Conservation (phyloP, 2,329 filamentous ascomycete genomes). For the Phaeoacremonium minimum region DNA sequence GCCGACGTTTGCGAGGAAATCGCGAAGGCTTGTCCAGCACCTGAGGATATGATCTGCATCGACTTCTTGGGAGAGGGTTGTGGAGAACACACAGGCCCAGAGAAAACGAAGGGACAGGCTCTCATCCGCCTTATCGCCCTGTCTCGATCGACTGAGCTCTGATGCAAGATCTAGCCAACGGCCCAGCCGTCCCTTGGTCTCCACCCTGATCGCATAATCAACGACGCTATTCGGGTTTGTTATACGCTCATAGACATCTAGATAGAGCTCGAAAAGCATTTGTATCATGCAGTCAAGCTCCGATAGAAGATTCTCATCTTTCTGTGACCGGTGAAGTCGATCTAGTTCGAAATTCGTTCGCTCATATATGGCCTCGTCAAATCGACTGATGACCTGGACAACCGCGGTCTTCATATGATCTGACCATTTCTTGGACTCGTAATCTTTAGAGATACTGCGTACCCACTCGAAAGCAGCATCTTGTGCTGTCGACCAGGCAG, state of each 20-base stretch:
- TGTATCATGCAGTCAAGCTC: constrained; percentile 42
- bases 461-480: constrained; percentile 60
- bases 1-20: constrained; percentile 38
- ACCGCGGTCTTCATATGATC: constrained; percentile 52
- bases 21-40: constrained; percentile 55
- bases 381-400: constrained; percentile 49
- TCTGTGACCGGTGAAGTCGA: constrained; percentile 11
- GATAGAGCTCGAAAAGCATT: constrained; percentile 58
- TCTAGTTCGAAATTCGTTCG: constrained; percentile 38
- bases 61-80: constrained; percentile 47
- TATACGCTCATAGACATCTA: constrained; percentile 56
- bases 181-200: constrained; percentile 44
- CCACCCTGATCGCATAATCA: constrained; percentile 40
- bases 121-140: constrained; percentile 26
- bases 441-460: constrained; percentile 42
- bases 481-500: constrained; percentile 47
- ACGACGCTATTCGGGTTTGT: constrained; percentile 53
- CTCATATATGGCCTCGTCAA: constrained; percentile 48
- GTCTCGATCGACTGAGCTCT: constrained; percentile 32
- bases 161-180: constrained; percentile 50
- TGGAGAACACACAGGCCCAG: constrained; percentile 52
- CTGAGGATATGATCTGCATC: constrained; percentile 52
- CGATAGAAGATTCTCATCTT: constrained; percentile 8
- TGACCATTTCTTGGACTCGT: constrained; percentile 50
- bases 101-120: constrained; percentile 50